phyloP scores from a whole-genome alignment of 179 eudicot species.

The Gypsophila paniculata region DNA sequence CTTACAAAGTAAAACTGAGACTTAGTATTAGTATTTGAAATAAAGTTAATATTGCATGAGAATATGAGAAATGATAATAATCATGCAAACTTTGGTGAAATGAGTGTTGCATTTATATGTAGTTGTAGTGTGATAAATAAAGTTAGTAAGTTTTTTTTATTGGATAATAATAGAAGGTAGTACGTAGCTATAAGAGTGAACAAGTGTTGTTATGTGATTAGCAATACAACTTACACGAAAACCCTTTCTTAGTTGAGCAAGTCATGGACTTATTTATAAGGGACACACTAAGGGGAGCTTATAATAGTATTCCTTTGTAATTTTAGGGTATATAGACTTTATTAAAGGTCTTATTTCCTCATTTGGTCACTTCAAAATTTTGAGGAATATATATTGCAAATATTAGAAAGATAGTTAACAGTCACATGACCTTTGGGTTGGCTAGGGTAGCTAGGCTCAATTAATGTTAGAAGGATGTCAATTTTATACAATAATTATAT shows the following conservation, averaged over 20 bases:
- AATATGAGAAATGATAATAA: constrained; percentile 2
- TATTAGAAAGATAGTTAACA: no score
- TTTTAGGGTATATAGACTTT: no score
- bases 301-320: no score
- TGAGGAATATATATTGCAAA: no score
- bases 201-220: constrained; percentile 7
- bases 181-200: constrained; percentile 7
- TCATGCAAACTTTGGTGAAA: not conserved
- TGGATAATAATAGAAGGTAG: not conserved
- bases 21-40: not conserved
- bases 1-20: not conserved
- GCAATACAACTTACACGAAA: constrained; percentile 19
- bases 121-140: not conserved
- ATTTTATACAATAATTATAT: not conserved
- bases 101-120: constrained; percentile 1
- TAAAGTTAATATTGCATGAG: constrained; percentile 12
- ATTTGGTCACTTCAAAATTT: no score
- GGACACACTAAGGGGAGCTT: no score
- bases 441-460: not conserved
- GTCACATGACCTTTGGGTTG: no score
- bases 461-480: not conserved
- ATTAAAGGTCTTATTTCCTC: no score
- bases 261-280: constrained; percentile 7
- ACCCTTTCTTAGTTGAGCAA: constrained; percentile 14
- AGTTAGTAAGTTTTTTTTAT: not conserved